Base-by-base conservation (phyloP, 345 rosid species). In the Leavenworthia alabamica region DNA sequence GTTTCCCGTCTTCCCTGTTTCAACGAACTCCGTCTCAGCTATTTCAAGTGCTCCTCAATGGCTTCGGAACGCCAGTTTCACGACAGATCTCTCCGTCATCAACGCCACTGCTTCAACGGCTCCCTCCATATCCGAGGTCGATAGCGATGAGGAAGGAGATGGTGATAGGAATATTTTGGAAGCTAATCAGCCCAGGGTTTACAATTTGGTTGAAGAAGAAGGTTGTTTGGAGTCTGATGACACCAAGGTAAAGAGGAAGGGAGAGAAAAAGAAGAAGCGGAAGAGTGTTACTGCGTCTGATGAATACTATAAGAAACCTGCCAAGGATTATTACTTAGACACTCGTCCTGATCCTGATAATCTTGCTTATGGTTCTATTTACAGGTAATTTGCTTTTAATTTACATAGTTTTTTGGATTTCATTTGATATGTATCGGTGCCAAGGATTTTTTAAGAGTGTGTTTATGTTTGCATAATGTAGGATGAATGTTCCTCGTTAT, bases 61-160 rank as follows among this genome's bases (percentile, higher is more conserved):
- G 99, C 92, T 93, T 56, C 73, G 71, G 74, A 89, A 87, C 84
- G 54, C 84, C 60, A 93, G 97, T 83, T 93, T 93, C 86, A 75
- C 85, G 37, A 59, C 76, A 68, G 88, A 87, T 73, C 75, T 81
- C 57, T 73, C 96, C 56, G 66, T 75, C 65, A 70, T 85, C 56
- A 67, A 82, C 78, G 79, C 75, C 42, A 70, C 81, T 35, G 76
- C 78, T 57, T 59, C 82, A 47, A 67, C 81, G 28, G 39, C 73
- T 31, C 76, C 66, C 13, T 53, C 46, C 35, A 23, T 23, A 26
- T 24, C 54, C 11, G 26, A 41, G 7, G 22, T 45, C 32, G 60
- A 19, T 10, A 29, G 39, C 73, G 68, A 64, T 10, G 87, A 75
- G n/a, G 84, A 74, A 32, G 77, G 60, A 11, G 64, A 23, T 27